phyloP scores from a whole-genome alignment of 2,329 filamentous ascomycete species.

The Metarhizium robertsii region DNA sequence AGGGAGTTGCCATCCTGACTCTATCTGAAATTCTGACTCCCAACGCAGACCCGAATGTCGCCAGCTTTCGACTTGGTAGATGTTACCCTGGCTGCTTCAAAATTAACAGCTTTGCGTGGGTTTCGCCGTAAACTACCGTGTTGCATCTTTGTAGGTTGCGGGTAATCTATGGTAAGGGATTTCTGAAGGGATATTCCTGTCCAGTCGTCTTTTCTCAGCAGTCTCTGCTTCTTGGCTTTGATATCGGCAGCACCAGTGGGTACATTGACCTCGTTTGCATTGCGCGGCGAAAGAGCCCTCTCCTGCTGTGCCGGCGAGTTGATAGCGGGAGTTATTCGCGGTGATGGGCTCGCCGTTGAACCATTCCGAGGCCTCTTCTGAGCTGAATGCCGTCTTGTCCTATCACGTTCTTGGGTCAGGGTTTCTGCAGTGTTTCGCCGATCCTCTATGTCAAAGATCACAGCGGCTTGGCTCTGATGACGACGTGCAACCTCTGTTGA shows the following conservation, averaged over 20 bases:
- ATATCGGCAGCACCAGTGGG: conserved; percentile 6
- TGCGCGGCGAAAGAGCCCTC: background rate
- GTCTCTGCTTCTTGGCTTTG: conserved; percentile 14
- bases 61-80: background rate
- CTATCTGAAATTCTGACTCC: conserved; percentile 19
- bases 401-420: background rate
- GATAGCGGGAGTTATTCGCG: background rate
- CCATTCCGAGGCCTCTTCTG: background rate
- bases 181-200: conserved; percentile 22
- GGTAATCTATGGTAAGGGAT: conserved; percentile 13
- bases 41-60: conserved; percentile 18
- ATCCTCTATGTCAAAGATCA: background rate
- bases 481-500: background rate
- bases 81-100: background rate
- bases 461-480: background rate
- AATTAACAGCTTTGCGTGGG: background rate
- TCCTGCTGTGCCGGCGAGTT: background rate
- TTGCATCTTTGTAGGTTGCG: conserved; percentile 8
- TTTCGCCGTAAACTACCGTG: conserved; percentile 1
- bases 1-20: conserved; percentile 12
- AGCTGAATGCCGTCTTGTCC: background rate
- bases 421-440: background rate
- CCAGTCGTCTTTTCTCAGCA: conserved; percentile 21
- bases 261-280: background rate
- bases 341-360: background rate